Percentiles rank a stretch among this genome's conserved stretches.
These are phyloP conservation scores for Blastobotrys chiropterorum DNA, from an alignment of 805 yeast genomes.

Conservation along the genomic window DNA sequence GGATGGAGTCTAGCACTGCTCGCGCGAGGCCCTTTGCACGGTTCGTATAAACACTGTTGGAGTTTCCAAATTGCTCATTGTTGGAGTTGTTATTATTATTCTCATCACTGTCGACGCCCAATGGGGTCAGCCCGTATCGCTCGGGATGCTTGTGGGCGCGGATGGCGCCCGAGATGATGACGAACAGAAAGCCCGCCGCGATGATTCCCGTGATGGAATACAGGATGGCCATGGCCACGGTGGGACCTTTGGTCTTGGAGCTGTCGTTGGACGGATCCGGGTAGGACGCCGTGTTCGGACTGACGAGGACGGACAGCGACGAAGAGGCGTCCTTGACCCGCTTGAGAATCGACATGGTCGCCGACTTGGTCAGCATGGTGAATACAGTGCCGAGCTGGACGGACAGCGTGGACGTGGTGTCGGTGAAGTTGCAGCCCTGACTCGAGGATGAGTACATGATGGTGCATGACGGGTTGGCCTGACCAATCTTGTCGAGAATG, in stretches of 20 bases:
- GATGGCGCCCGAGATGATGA: slow-evolving; percentile 30
- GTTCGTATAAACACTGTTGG: slow-evolving; percentile 11
- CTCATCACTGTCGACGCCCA: slow-evolving; percentile 2
- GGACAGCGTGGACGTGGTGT: slow-evolving; percentile 5
- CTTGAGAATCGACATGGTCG: slow-evolving; percentile 13
- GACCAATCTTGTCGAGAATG: slow-evolving; percentile 13
- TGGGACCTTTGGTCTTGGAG: slow-evolving; percentile 9
- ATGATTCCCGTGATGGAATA: slow-evolving; percentile 28
- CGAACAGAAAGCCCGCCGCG: slow-evolving; percentile 24
- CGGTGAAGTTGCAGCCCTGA: slow-evolving; percentile 20
- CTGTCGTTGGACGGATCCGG: slow-evolving; percentile 2
- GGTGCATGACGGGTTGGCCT: slow-evolving; percentile 19
- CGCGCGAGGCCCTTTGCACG: slow-evolving; percentile 32
- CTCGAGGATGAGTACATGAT: slow-evolving; percentile 19
- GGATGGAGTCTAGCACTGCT: slow-evolving; percentile 33
- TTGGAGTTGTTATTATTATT: slow-evolving; percentile 4
- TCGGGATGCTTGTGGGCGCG: slow-evolving; percentile 33
- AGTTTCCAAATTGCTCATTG: slow-evolving; percentile 12
- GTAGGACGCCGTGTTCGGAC: slow-evolving; percentile 3
- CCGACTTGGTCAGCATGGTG: slow-evolving; percentile 15
- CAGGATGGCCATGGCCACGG: slow-evolving; percentile 28
- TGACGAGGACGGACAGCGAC: slow-evolving; percentile 9
- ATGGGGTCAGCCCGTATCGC: slow-evolving; percentile 24
- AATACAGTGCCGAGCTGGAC: slow-evolving; percentile 22
- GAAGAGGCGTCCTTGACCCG: slow-evolving; percentile 9